Base-by-base conservation (phyloP, 805 yeast species). In the Cephaloascus albidus region DNA sequence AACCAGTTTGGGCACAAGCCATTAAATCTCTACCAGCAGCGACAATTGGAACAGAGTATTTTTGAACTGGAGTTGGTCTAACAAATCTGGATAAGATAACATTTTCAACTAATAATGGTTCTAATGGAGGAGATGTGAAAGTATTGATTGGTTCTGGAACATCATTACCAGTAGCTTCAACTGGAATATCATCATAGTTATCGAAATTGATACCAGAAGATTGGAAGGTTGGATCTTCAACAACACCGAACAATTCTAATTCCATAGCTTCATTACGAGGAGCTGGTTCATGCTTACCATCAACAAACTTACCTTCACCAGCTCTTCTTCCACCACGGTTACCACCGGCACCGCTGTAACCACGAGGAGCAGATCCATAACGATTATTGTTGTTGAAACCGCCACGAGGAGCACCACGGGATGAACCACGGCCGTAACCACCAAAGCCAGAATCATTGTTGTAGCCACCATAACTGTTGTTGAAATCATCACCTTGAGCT, bases 1-100 rank as follows among this genome's bases (percentile, higher is more conserved):
- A 89, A 82, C 96, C 96, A 51, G 96, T 86, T 72, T 87, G 96
- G 43, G 96, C 96, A 77, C 96, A 87, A 30, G 96, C 96, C 96
- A 86, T 87, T 67, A 86, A 75, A 66, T 86, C 96, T 67, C 96
- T 78, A 54, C 89, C 87, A 44, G 71, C 78, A 43, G 90, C 86
- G 49, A 87, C 90, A 48, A 87, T 86, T 50, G 96, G 96, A 47
- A 87, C 83, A 35, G 95, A 87, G 73, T 86, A 86, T 67, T 87
- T 87, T 63, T 86, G 96, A 42, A 86, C 96, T 38, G 96, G 98
- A 28, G 99, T 93, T 58, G 98, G 98, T 65, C 76, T 87, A 48
- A 85, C 78, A 73, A 90, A 93, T 65, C 96, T 80, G 33, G 97
- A 93, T 50, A 82, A 72, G 51, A 70, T 72, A 48, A 94, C 85